These are phyloP conservation scores for Nematocida parisii DNA, from an alignment of 371 early-diverging fungal species.

Conservation along the genomic window DNA sequence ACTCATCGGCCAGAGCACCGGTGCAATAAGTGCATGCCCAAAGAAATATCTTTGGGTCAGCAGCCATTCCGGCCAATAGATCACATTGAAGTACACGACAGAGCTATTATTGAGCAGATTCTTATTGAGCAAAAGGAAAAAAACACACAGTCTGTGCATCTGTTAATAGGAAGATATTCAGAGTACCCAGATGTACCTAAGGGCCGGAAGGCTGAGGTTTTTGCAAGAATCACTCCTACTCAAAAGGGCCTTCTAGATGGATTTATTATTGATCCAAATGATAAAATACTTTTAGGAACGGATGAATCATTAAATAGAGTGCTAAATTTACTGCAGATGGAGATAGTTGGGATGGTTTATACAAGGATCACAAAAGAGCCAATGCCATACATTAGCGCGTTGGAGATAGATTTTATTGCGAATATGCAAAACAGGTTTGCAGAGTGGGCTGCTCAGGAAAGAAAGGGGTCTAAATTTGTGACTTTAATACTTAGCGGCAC, in stretches of 20 bases:
- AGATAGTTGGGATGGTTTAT: conserved; percentile 79
- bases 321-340: conserved; percentile 75
- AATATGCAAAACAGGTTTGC: conserved; percentile 79
- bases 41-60: conserved; percentile 52
- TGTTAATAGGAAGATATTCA: conserved; percentile 86
- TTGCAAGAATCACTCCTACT: conserved; percentile 85
- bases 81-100: conserved; percentile 90
- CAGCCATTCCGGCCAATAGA: conserved; percentile 90
- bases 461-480: conserved; percentile 61
- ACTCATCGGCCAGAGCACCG: conserved; percentile 58
- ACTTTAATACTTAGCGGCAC: conserved; percentile 63
- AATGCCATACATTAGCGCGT: conserved; percentile 85
- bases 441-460: conserved; percentile 67
- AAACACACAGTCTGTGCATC: conserved; percentile 83
- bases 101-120: conserved; percentile 79
- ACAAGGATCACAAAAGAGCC: conserved; percentile 83
- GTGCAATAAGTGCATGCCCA: conserved; percentile 63
- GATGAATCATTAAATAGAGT: conserved; percentile 70
- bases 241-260: conserved; percentile 81
- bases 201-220: conserved; percentile 91
- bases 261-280: conserved; percentile 72
- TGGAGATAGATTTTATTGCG: conserved; percentile 83
- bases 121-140: conserved; percentile 80
- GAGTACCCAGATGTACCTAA: conserved; percentile 83
- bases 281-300: conserved; percentile 62